A percentile compares a stretch with the other conserved stretches of the same genome.
Evolutionary conservation across 169 alveolate species (phyloP).

Genomic region (Babesia caballi): DNA sequence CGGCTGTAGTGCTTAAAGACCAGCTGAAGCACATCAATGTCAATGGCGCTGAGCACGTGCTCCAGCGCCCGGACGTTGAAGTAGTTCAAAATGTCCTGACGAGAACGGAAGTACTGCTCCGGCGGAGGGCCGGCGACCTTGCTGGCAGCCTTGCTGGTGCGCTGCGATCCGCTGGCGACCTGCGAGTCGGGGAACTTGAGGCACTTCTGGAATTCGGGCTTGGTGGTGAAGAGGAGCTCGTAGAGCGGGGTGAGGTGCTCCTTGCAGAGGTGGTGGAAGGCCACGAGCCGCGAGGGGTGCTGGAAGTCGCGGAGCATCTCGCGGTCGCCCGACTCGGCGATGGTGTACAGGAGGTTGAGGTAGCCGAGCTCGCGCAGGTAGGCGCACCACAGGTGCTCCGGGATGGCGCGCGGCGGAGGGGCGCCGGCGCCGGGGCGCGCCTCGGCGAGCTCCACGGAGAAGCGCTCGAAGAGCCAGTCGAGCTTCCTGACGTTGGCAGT

Average conservation of each 20-base stretch:
- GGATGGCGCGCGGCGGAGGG: constrained; percentile 41
- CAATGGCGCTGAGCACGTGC: constrained; percentile 21
- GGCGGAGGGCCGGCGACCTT: constrained; percentile 3
- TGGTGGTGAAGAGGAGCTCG: constrained; percentile 36
- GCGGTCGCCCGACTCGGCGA: constrained; percentile 62
- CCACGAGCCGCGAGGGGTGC: constrained; percentile 75
- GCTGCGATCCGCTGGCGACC: not conserved
- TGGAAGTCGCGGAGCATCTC: constrained; percentile 42
- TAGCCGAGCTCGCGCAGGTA: constrained; percentile 73
- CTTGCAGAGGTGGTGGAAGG: constrained; percentile 75
- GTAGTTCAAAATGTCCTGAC: constrained; percentile 40
- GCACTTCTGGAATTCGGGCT: constrained; percentile 59
- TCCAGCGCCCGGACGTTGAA: constrained; percentile 40
- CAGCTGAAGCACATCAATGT: constrained; percentile 28
- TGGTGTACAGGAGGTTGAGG: constrained; percentile 71
- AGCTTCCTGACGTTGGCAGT: constrained; percentile 51
- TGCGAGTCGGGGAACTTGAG: constrained; percentile 22
- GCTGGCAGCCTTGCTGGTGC: constrained; percentile 7
- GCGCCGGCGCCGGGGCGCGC: not conserved
- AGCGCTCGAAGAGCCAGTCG: constrained; percentile 69
- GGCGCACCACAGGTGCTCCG: constrained; percentile 73
- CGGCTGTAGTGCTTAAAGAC: constrained; percentile 62
- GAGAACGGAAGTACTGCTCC: constrained; percentile 44
- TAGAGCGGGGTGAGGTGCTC: constrained; percentile 60
- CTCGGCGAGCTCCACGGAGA: constrained; percentile 49